phyloP scores from a whole-genome alignment of 2,329 filamentous ascomycete species.

The Aspergillus floridensis region DNA sequence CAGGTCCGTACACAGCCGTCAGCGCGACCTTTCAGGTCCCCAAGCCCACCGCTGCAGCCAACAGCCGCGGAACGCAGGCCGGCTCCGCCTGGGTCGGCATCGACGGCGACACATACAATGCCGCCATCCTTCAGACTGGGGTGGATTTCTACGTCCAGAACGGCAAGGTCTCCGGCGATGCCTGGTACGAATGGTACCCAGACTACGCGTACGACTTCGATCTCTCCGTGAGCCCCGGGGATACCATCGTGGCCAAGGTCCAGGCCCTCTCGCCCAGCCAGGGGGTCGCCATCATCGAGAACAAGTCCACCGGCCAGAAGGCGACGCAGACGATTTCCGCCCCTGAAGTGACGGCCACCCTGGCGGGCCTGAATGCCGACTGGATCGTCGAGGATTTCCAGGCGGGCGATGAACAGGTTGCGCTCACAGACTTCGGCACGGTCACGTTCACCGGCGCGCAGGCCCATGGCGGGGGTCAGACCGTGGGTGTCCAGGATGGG shows the following conservation, averaged over 20 bases:
- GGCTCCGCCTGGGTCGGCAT: slow-evolving; percentile 61
- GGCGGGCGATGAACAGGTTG: slow-evolving; percentile 38
- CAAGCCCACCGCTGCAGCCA: slow-evolving; percentile 43
- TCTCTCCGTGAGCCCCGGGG: slow-evolving; percentile 47
- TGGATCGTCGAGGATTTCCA: slow-evolving; percentile 63
- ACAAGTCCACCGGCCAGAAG: slow-evolving; percentile 51
- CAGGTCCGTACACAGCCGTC: slow-evolving; percentile 48
- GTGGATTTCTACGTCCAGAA: slow-evolving; percentile 54
- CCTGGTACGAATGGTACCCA: slow-evolving; percentile 64
- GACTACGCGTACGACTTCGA: slow-evolving; percentile 55
- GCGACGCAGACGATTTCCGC: slow-evolving; percentile 53
- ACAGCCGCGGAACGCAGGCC: slow-evolving; percentile 41
- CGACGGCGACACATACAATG: slow-evolving; percentile 57
- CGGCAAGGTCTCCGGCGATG: slow-evolving; percentile 46
- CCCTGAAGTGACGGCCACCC: slow-evolving; percentile 38
- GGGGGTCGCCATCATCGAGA: slow-evolving; percentile 52
- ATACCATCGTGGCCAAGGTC: slow-evolving; percentile 45
- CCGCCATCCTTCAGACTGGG: slow-evolving; percentile 57
- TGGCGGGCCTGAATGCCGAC: slow-evolving; percentile 59
- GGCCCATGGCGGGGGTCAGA: slow-evolving; percentile 22
- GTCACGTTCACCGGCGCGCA: slow-evolving; percentile 40
- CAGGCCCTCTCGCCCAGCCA: slow-evolving; percentile 38
- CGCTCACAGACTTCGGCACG: slow-evolving; percentile 49
- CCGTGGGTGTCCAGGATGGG: slow-evolving; percentile 36
- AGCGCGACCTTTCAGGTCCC: slow-evolving; percentile 53